A percentile compares a stretch with the other conserved stretches of the same genome.
These are phyloP conservation scores for Ascodesmis nigricans DNA, from an alignment of 495 filamentous ascomycete genomes.

Conservation along the genomic window DNA sequence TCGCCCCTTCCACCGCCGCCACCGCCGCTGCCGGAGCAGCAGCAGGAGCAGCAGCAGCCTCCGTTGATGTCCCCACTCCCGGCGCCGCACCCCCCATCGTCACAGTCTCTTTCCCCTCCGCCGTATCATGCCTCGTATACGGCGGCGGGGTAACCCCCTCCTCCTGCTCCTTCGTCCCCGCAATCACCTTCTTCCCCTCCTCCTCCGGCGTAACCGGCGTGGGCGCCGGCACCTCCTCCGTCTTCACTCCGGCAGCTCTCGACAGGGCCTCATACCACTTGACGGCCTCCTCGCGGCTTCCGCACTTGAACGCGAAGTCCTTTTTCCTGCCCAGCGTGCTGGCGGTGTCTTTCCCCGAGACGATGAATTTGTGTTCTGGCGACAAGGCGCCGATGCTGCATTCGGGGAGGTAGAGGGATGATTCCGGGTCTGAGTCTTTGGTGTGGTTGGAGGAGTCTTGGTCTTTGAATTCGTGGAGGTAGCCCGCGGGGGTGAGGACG, in stretches of 20 bases:
- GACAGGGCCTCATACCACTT: constrained; percentile 15
- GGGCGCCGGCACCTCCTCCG: constrained; percentile 12
- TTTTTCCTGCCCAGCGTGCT: constrained; percentile 36
- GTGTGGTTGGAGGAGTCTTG: constrained; percentile 42
- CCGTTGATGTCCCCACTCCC: no score
- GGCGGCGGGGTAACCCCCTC: neutral
- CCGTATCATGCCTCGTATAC: neutral
- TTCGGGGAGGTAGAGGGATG: constrained; percentile 81
- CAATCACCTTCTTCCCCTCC: neutral
- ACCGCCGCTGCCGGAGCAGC: neutral
- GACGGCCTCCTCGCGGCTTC: constrained; percentile 9
- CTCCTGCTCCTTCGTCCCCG: neutral
- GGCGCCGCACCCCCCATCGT: neutral
- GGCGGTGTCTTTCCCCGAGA: constrained; percentile 79
- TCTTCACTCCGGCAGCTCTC: constrained; percentile 14
- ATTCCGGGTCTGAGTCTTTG: constrained; percentile 61
- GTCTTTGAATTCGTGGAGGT: constrained; percentile 89
- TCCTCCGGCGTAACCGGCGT: constrained; percentile 9
- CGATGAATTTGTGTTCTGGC: constrained; percentile 56
- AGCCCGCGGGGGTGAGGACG: constrained; percentile 65
- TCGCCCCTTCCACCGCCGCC: neutral
- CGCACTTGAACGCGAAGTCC: constrained; percentile 40
- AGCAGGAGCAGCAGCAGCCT: no score
- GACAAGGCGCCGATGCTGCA: constrained; percentile 44
- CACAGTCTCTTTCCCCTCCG: neutral